A percentile compares a stretch with the other conserved stretches of the same genome.
phyloP scores from a whole-genome alignment of 495 filamentous ascomycete species.

The Aspergillus ostianus region DNA sequence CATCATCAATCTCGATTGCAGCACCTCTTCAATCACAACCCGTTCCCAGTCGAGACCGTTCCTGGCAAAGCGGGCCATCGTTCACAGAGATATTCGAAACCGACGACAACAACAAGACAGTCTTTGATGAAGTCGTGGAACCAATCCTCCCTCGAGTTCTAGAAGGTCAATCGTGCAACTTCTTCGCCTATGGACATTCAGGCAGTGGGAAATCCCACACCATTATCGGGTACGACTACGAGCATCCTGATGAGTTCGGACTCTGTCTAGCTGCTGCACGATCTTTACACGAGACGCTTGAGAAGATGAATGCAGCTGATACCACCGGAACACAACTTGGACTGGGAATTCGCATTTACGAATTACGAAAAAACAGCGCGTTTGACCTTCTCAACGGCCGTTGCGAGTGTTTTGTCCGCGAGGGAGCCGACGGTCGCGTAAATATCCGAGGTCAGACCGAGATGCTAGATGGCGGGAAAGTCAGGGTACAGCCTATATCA shows the following conservation, averaged over 20 bases:
- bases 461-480: slow-evolving; percentile 22
- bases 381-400: slow-evolving; percentile 26
- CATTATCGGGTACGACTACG: slow-evolving; percentile 28
- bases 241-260: slow-evolving; percentile 16
- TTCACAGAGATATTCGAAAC: no score
- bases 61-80: no score
- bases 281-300: no score
- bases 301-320: slow-evolving; percentile 6
- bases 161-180: slow-evolving; percentile 16
- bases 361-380: slow-evolving; percentile 25
- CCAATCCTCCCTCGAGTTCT: slow-evolving; percentile 12
- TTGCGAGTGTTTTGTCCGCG: slow-evolving; percentile 23
- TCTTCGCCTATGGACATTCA: slow-evolving; percentile 32
- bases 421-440: slow-evolving; percentile 18
- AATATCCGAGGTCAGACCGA: slow-evolving; percentile 28
- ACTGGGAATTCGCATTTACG: slow-evolving; percentile 25
- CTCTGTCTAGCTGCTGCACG: slow-evolving; percentile 25
- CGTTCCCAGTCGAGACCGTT: no score
- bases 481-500: slow-evolving; percentile 22
- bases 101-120: no score
- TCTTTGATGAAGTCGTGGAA: neutral
- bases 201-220: slow-evolving; percentile 29
- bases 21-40: no score
- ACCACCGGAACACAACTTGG: slow-evolving; percentile 11
- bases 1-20: no score